Conservation (phyloP, 2,329 filamentous ascomycete genomes). For the Xylariaceae sp. region DNA sequence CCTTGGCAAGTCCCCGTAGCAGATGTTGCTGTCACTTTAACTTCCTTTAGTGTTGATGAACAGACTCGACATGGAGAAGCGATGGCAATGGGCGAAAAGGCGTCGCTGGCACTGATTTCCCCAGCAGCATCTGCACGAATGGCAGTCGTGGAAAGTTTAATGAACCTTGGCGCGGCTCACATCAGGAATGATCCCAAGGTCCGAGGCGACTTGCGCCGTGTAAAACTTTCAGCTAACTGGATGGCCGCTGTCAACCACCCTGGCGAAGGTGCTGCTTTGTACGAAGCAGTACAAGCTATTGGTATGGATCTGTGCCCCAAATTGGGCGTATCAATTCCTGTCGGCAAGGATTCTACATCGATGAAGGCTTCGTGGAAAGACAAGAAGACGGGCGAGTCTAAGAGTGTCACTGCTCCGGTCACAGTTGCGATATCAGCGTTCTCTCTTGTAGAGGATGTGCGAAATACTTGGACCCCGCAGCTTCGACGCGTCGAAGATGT, state of each 20-base stretch:
- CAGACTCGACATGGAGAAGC: constrained; percentile 85
- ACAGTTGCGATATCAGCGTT: constrained; percentile 93
- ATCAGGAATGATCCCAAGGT: constrained; percentile 48
- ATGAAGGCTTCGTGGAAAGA: constrained; percentile 99
- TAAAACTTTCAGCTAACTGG: constrained; percentile 96
- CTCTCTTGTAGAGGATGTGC: constrained; percentile 79
- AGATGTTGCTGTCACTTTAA: constrained; percentile 91
- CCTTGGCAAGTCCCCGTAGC: constrained; percentile 95
- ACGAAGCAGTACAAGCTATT: constrained; percentile 91
- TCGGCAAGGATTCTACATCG: constrained; percentile 97
- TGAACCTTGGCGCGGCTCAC: constrained; percentile 84
- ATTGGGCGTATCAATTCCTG: constrained; percentile 91
- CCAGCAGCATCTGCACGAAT: constrained; percentile 91
- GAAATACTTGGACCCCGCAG: constrained; percentile 92
- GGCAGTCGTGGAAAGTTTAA: constrained; percentile 91
- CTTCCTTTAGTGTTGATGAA: constrained; percentile 70
- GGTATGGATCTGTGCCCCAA: constrained; percentile 90
- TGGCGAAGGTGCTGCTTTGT: constrained; percentile 89
- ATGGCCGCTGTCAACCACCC: constrained; percentile 96
- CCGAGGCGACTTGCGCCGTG: constrained; percentile 73
- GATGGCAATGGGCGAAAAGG: constrained; percentile 71
- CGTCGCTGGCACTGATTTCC: constrained; percentile 81
- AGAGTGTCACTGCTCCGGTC: constrained; percentile 90
- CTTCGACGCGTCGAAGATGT: constrained; percentile 84
- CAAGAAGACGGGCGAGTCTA: constrained; percentile 66